Evolutionary conservation across 768 basidiomycete genomes (phyloP).

Genomic region (Russula griseocarnosa): DNA sequence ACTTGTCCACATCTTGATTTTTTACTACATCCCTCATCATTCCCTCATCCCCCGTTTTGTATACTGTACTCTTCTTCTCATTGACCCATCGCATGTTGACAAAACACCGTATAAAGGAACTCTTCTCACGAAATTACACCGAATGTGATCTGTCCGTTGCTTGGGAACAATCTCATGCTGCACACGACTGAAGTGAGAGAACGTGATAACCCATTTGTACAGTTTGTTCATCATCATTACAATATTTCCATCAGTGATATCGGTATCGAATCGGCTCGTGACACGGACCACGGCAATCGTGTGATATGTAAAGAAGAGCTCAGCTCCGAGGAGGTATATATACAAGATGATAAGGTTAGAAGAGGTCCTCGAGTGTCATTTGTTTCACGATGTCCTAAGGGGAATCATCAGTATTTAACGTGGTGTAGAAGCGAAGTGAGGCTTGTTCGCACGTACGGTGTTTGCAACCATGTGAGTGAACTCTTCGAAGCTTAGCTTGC

Average conservation of each 20-base stretch:
- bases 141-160: background rate
- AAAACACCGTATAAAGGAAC: background rate
- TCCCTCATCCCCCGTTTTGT: constrained; percentile 15
- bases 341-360: constrained; percentile 40
- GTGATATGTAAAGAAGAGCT: constrained; percentile 10
- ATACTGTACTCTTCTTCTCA: constrained; percentile 14
- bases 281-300: constrained; percentile 7
- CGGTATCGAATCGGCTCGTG: constrained; percentile 8
- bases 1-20: constrained; percentile 16
- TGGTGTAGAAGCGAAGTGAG: background rate
- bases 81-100: background rate
- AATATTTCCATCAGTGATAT: constrained; percentile 23
- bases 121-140: background rate
- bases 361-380: constrained; percentile 95
- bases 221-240: constrained; percentile 12
- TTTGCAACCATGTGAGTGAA: constrained; percentile 96
- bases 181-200: constrained; percentile 13
- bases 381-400: constrained; percentile 94
- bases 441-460: constrained; percentile 54
- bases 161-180: background rate
- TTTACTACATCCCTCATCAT: constrained; percentile 14
- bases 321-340: constrained; percentile 15
- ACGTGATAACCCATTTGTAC: constrained; percentile 6
- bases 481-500: constrained; percentile 95
- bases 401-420: constrained; percentile 1